Evolutionary conservation across 306 rosid species (phyloP).

Genomic region (Delonix regia): DNA sequence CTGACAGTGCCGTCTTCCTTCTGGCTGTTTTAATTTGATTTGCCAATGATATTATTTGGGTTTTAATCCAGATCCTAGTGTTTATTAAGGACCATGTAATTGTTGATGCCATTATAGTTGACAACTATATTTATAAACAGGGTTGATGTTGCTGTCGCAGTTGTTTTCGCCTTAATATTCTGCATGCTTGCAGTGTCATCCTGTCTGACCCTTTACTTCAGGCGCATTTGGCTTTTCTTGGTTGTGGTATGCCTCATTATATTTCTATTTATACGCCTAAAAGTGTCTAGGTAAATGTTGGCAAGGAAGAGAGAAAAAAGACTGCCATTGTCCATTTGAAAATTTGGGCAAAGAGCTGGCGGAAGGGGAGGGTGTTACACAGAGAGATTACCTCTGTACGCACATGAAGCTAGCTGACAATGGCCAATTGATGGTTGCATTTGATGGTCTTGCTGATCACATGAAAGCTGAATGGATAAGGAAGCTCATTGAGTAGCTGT

Average conservation of each 20-base stretch:
- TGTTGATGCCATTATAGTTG: constrained; percentile 19
- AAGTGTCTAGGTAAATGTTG: constrained; percentile 43
- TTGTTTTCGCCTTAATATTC: constrained; percentile 37
- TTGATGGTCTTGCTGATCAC: no score
- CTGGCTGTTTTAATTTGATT: constrained; percentile 2
- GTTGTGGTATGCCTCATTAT: constrained; percentile 38
- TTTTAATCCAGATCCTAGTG: constrained; percentile 11
- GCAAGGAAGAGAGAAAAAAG: constrained; percentile 52
- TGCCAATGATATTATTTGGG: constrained; percentile 10
- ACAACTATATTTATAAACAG: constrained; percentile 41
- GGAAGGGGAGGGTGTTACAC: no score
- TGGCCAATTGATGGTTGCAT: no score
- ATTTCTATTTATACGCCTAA: constrained; percentile 41
- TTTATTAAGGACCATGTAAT: background rate
- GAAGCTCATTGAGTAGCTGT: no score
- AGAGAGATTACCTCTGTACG: no score
- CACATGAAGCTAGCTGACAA: no score
- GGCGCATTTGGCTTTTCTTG: constrained; percentile 44
- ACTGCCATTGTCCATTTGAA: constrained; percentile 53
- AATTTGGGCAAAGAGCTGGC: no score
- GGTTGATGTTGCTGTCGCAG: constrained; percentile 54
- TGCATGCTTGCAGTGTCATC: constrained; percentile 38
- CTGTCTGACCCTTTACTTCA: constrained; percentile 40
- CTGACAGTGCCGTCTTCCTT: constrained; percentile 18
- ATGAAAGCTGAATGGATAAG: no score